Evolutionary conservation across 345 rosid genomes (phyloP).

Genomic region (sweet orange (Citrus sinensis)): DVS_A1.0 CM039166.1:16916501-16917000

Average conservation of each 20-base stretch:
- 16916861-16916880: constrained; percentile 58
- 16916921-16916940: constrained; percentile 81
- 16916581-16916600: neutral
- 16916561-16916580: neutral
- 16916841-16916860: constrained; percentile 44
- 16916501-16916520: neutral
- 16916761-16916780: neutral
- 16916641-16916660: too few species aligned
- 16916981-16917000: too few species aligned
- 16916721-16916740: neutral
- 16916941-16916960: neutral
- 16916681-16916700: neutral
- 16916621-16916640: neutral
- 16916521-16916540: neutral
- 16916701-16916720: neutral
- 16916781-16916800: neutral
- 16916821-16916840: constrained; percentile 28
- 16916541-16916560: neutral
- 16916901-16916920: constrained; percentile 91
- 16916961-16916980: neutral
- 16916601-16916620: neutral
- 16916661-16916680: too few species aligned
- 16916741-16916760: too few species aligned
- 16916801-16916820: neutral
- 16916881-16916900: constrained; percentile 86